Conservation (phyloP, 1,284 basidiomycete genomes). For the Cryptococcus amylolentus region DNA sequence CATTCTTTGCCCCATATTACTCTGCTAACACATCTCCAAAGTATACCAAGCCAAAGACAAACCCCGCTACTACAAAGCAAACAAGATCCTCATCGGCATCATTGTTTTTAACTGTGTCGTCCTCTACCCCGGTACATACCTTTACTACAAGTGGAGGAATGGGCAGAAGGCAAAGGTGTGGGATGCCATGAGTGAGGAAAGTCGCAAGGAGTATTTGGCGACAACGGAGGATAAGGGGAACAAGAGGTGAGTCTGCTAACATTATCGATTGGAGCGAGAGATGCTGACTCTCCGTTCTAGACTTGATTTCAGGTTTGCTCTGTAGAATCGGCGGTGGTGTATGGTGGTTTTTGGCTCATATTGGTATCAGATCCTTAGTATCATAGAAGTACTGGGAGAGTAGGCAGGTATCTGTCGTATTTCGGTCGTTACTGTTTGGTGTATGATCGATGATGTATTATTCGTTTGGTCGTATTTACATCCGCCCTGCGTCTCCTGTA, state of each 20-base stretch:
- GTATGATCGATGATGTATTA: too few species aligned
- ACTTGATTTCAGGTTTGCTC: too few species aligned
- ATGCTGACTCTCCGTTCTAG: too few species aligned
- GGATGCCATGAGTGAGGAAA: slow-evolving; percentile 18
- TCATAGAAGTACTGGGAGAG: too few species aligned
- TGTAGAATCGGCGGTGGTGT: too few species aligned
- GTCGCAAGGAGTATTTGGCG: slow-evolving; percentile 19
- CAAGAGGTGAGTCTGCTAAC: slow-evolving; percentile 14
- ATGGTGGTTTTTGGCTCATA: too few species aligned
- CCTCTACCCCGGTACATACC: slow-evolving; percentile 20
- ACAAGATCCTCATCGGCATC: slow-evolving; percentile 29
- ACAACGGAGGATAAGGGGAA: slow-evolving; percentile 30
- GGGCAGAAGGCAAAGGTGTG: slow-evolving; percentile 14
- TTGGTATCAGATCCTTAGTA: too few species aligned
- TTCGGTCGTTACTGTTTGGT: too few species aligned
- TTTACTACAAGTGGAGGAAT: slow-evolving; percentile 28
- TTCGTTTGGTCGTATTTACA: too few species aligned
- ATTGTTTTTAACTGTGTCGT: slow-evolving; percentile 24
- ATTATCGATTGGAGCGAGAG: too few species aligned
- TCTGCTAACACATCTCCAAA: background rate
- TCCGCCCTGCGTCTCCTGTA: too few species aligned
- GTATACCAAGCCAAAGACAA: slow-evolving; percentile 17
- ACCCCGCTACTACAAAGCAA: slow-evolving; percentile 26
- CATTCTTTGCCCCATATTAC: background rate
- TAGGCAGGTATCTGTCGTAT: too few species aligned